Percentiles rank a stretch among this genome's conserved stretches.
These are phyloP conservation scores for Trametes sanguinea DNA, from an alignment of 768 basidiomycete genomes.

Conservation along the genomic window DNA sequence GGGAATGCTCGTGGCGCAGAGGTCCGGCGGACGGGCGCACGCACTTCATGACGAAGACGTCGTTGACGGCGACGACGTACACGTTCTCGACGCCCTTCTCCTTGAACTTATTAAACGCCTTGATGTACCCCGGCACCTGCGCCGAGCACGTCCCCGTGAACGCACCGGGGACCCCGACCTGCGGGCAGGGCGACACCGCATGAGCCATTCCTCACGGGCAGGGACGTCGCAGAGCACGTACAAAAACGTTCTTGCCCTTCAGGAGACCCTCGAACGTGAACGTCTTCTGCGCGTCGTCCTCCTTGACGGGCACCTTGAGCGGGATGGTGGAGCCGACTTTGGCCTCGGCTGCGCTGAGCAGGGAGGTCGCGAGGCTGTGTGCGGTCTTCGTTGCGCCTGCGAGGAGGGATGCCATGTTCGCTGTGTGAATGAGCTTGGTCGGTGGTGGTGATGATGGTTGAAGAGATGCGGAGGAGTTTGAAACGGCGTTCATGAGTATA, in stretches of 20 bases:
- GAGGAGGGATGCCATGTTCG: conserved; percentile 51
- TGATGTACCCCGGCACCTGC: conserved; percentile 65
- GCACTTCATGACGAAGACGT: conserved; percentile 65
- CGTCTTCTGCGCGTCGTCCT: conserved; percentile 49
- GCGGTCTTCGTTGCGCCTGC: conserved; percentile 51
- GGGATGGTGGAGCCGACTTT: conserved; percentile 52
- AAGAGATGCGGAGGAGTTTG: not conserved
- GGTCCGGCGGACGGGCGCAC: not conserved
- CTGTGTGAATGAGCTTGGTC: no score
- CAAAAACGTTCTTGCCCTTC: conserved; percentile 64
- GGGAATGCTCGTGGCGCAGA: not conserved
- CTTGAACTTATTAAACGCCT: conserved; percentile 68
- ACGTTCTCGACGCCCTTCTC: conserved; percentile 71
- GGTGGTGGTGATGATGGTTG: no score
- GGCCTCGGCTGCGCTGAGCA: conserved; percentile 51
- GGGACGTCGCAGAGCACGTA: conserved; percentile 25
- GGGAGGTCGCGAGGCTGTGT: conserved; percentile 52
- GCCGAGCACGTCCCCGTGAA: conserved; percentile 73
- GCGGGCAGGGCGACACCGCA: not conserved
- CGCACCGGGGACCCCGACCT: conserved; percentile 78
- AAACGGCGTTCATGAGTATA: no score
- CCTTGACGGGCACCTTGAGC: conserved; percentile 51
- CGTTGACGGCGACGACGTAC: conserved; percentile 77
- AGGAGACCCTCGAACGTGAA: conserved; percentile 43
- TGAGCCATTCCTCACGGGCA: not conserved